A percentile compares a stretch with the other conserved stretches of the same genome.
Evolutionary conservation across 2,329 filamentous ascomycete genomes (phyloP).

Genomic region (Cryphonectria radicalis): DNA sequence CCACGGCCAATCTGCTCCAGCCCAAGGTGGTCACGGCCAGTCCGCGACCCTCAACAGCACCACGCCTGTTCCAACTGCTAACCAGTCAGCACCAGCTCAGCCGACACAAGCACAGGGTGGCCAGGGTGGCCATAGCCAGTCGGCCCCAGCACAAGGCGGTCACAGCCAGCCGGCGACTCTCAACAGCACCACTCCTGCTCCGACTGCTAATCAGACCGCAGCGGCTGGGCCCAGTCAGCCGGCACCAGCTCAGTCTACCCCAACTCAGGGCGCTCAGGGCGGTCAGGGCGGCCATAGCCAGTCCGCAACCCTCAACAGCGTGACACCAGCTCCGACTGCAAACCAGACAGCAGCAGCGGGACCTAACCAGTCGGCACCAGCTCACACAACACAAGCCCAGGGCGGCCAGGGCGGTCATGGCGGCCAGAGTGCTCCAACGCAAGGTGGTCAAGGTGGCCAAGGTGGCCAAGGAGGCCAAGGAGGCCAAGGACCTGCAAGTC

Average conservation of each 20-base stretch:
- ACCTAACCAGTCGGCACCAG: background rate
- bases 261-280: background rate
- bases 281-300: background rate
- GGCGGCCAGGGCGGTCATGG: no score
- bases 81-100: background rate
- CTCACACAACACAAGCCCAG: background rate
- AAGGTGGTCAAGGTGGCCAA: constrained; percentile 7
- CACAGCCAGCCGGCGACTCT: background rate
- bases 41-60: constrained; percentile 19
- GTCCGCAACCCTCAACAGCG: constrained; percentile 14
- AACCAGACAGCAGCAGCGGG: constrained; percentile 3
- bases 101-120: background rate
- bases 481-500: constrained; percentile 13
- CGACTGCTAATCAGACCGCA: constrained; percentile 13
- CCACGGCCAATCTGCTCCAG: background rate
- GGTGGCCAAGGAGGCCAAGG: constrained; percentile 15
- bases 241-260: background rate
- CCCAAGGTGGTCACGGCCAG: constrained; percentile 7
- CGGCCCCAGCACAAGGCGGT: constrained; percentile 1
- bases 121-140: background rate
- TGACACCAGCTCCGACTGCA: constrained; percentile 18
- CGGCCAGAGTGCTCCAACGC: background rate
- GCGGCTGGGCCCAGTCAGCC: background rate
- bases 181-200: constrained; percentile 22
- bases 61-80: constrained; percentile 14